phyloP scores from a whole-genome alignment of 331 rosid species.

The Pyracantha coccinea region DNA sequence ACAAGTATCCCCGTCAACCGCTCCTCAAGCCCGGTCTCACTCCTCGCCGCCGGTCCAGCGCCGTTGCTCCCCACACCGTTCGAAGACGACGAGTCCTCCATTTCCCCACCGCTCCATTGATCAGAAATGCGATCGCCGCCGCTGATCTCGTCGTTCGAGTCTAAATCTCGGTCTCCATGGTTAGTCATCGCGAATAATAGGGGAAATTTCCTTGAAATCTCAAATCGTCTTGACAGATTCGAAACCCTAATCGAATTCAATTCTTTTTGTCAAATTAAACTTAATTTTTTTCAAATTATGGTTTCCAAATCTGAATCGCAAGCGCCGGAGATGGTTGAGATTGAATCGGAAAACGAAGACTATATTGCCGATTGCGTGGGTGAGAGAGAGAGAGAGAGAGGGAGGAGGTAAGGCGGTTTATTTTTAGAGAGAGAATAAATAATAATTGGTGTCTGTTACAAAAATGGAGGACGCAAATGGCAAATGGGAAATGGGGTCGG shows the following conservation, averaged over 20 bases:
- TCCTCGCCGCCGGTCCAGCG: conserved; percentile 28
- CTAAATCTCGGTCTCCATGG: conserved; percentile 35
- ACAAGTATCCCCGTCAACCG: conserved; percentile 71
- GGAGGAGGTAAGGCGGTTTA: no score
- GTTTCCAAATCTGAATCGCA: neutral
- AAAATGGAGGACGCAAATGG: neutral
- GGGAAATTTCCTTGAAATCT: neutral
- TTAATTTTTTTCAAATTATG: neutral
- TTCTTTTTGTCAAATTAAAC: neutral
- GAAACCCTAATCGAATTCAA: conserved; percentile 3
- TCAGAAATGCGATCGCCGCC: conserved; percentile 25
- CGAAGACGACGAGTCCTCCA: conserved; percentile 37
- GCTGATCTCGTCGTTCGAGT: conserved; percentile 3
- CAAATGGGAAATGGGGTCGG: neutral
- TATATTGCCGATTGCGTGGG: neutral
- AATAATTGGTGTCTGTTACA: neutral
- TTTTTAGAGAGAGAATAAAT: neutral
- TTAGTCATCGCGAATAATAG: conserved; percentile 35
- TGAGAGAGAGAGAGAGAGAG: conserved; percentile 1
- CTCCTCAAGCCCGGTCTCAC: conserved; percentile 57
- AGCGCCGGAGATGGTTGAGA: neutral
- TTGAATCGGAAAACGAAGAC: neutral
- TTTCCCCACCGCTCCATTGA: conserved; percentile 28
- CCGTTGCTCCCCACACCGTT: conserved; percentile 26
- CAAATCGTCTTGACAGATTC: neutral